Percentiles rank a stretch among this genome's conserved stretches.
Evolutionary conservation across 164 flowering plant species (phyloP).

Genomic region (Buxus sempervirens): DNA sequence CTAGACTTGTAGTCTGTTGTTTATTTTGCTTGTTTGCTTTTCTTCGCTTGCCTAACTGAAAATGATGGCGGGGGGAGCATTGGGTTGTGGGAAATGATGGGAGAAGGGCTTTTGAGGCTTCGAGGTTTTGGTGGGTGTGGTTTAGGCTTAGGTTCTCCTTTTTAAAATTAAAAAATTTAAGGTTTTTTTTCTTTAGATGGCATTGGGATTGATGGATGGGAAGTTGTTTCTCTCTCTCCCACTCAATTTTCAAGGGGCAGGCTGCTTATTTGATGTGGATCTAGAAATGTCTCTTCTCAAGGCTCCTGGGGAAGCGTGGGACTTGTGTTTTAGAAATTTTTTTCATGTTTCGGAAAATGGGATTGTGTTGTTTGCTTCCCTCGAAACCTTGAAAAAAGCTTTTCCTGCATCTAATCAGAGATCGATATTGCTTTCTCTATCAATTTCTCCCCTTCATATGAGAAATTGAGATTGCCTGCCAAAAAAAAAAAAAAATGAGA

Average conservation of each 20-base stretch:
- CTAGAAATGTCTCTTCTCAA: constrained; percentile 60
- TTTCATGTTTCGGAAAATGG: constrained; percentile 44
- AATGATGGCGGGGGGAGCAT: constrained; percentile 58
- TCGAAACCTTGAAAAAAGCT: constrained; percentile 18
- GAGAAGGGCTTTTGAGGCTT: constrained; percentile 14
- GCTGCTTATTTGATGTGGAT: constrained; percentile 40
- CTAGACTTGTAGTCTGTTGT: constrained; percentile 1
- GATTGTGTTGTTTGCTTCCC: constrained; percentile 22
- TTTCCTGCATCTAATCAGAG: background rate
- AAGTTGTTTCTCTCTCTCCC: constrained; percentile 12
- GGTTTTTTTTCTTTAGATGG: constrained; percentile 3
- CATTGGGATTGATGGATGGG: constrained; percentile 65
- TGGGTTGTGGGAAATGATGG: constrained; percentile 56
- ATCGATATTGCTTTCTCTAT: no score
- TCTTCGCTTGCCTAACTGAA: constrained; percentile 46
- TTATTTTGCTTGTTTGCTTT: constrained; percentile 16
- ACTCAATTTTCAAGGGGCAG: constrained; percentile 50
- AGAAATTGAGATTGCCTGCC: no score
- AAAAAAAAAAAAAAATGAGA: no score
- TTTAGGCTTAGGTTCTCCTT: background rate
- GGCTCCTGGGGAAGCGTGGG: constrained; percentile 43
- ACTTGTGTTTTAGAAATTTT: constrained; percentile 30
- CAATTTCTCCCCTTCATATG: no score
- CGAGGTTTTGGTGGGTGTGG: constrained; percentile 10
- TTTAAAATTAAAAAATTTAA: constrained; percentile 8